phyloP scores from a whole-genome alignment of 257 asterid genomes.

The Cruciata laevipes region DNA sequence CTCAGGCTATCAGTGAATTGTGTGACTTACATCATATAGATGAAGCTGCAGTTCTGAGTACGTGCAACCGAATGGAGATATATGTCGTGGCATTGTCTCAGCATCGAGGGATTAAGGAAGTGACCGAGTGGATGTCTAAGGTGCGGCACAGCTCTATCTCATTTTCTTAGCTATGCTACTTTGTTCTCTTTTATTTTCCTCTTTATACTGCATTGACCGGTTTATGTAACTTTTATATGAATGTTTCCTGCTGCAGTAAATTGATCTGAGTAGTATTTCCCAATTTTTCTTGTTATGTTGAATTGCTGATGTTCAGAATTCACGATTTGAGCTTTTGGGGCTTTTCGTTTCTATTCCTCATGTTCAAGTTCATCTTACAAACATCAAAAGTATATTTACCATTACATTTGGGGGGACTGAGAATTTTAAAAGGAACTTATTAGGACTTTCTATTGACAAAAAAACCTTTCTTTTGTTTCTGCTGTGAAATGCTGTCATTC shows the following conservation, averaged over 20 bases:
- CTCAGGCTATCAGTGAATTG: constrained; percentile 60
- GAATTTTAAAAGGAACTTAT: too few relatives aligned
- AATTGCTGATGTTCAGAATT: background rate
- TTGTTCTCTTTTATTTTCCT: background rate
- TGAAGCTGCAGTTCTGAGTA: constrained; percentile 94
- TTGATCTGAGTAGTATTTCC: background rate
- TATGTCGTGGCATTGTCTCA: constrained; percentile 80
- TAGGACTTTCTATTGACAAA: background rate
- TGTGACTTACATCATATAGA: constrained; percentile 78
- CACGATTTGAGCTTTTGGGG: background rate
- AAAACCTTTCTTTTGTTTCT: background rate
- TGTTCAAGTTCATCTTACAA: background rate
- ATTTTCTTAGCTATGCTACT: background rate
- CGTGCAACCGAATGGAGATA: constrained; percentile 86
- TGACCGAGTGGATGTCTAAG: constrained; percentile 97
- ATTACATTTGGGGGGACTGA: background rate
- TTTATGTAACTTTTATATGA: background rate
- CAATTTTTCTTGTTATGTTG: background rate
- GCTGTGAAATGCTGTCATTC: background rate
- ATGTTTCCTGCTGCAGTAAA: background rate
- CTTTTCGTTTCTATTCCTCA: background rate
- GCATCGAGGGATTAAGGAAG: constrained; percentile 86
- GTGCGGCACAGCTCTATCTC: constrained; percentile 24
- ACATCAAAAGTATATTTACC: background rate
- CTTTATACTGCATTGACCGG: background rate